phyloP scores from a whole-genome alignment of 176 grass and related monocot species.

The Musa acuminata region DNA sequence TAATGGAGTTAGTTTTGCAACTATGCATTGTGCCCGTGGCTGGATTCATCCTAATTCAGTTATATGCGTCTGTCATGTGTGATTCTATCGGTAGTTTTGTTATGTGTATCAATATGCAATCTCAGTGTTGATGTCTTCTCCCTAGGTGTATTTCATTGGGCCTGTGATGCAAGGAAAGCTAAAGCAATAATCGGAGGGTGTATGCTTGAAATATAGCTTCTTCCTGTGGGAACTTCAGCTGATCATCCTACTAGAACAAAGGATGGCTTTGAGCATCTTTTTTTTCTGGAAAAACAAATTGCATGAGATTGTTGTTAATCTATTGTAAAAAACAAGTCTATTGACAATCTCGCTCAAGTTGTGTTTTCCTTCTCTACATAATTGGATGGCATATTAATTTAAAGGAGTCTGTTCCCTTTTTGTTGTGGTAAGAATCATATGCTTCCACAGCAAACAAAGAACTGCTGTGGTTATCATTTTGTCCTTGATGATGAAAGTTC shows the following conservation, averaged over 20 bases:
- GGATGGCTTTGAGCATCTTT: neutral
- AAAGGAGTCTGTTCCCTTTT: too few relatives aligned
- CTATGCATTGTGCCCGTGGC: too few relatives aligned
- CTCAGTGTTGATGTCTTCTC: neutral
- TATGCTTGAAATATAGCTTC: slow-evolving; percentile 38
- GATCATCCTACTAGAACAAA: neutral
- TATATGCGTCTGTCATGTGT: neutral
- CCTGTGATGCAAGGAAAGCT: slow-evolving; percentile 59
- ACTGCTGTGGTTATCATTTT: too few relatives aligned
- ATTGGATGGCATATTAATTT: too few relatives aligned
- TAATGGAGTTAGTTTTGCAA: too few relatives aligned
- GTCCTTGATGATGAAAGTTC: too few relatives aligned
- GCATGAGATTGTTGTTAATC: neutral
- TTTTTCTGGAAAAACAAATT: slow-evolving; percentile 21
- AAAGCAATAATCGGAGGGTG: slow-evolving; percentile 76
- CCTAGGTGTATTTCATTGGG: slow-evolving; percentile 94
- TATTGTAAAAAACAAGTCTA: neutral
- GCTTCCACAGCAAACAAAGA: too few relatives aligned
- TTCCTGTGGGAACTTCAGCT: neutral
- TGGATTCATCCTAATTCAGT: too few relatives aligned
- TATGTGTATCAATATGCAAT: too few relatives aligned
- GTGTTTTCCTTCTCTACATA: too few relatives aligned
- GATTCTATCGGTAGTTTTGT: too few relatives aligned
- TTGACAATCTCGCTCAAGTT: neutral
- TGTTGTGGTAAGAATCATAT: too few relatives aligned